Evolutionary conservation across 2,329 filamentous ascomycete genomes (phyloP), one percentile per base, ranked within the genome.

Genomic region (Epichloe coenophiala): DNA sequence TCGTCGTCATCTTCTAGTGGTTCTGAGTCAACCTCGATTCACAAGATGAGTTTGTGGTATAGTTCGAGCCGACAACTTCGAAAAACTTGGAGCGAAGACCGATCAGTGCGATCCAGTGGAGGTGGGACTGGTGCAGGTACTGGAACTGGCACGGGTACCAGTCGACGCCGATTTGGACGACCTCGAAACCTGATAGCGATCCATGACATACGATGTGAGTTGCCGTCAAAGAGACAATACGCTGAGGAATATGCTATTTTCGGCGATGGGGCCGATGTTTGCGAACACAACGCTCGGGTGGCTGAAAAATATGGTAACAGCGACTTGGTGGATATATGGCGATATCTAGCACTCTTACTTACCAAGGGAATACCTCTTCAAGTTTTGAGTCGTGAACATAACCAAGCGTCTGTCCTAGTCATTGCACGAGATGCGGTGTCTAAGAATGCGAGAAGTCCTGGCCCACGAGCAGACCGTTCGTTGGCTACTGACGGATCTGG

Each of bases 271-370:
- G 78, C 81, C n/a, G 78, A 84, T 38, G 81, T 95, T 3, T 97
- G 91, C 65, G 74, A 78, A 43, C 84, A 94, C 59, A 98, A 98
- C 64, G 87, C 89, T 8, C 68, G 70, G 1, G 81, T 94, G 44
- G 90, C 91, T 8, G 75, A 81, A 57, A 82, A 80, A 55, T 76
- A 84, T 57, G 86, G 84, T 4, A 77, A 80, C 55, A 65, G 73
- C 13, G 87, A 95, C 55, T 68, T 94, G 33, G 83, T 85, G 27
- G 80, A 88, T 57, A 78, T 95, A 6, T 98, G 93, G 93, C 80
- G 78, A 46, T 84, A 96, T 56, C 74, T 88, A 50, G 83, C 80
- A 17, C 71, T 96, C 52, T 73, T 97, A 5, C 70, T 97, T 44
- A 81, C 82, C 56, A 85, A 86, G 57, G 81, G 88, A 43, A 82